phyloP scores from a whole-genome alignment of 2,329 filamentous ascomycete genomes.

The Epichloe bromicola region DNA sequence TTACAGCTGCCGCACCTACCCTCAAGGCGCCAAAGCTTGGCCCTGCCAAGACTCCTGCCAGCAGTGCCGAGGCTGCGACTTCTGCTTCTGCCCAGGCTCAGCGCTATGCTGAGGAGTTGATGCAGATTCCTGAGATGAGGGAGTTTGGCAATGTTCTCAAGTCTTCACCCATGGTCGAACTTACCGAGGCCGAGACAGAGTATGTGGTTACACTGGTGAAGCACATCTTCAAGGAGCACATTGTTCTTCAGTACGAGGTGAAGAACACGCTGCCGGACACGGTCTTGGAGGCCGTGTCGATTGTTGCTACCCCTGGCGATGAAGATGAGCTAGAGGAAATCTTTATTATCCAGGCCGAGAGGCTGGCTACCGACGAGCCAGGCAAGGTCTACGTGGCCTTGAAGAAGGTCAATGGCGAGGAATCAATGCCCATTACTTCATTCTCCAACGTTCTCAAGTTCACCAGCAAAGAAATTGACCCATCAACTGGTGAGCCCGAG shows the following conservation, averaged over 20 bases:
- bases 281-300: conserved; percentile 77
- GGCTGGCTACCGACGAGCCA: conserved; percentile 70
- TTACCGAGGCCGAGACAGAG: conserved; percentile 94
- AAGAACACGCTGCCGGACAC: conserved; percentile 94
- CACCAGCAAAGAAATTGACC: conserved; percentile 95
- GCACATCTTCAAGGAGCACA: conserved; percentile 94
- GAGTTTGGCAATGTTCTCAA: conserved; percentile 86
- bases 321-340: conserved; percentile 80
- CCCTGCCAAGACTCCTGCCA: conserved; percentile 56
- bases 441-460: conserved; percentile 95
- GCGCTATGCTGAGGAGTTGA: conserved; percentile 77
- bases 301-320: conserved; percentile 66
- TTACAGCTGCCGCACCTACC: conserved; percentile 81
- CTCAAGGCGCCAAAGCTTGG: conserved; percentile 84
- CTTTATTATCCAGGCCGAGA: conserved; percentile 82
- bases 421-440: conserved; percentile 61
- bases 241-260: conserved; percentile 92
- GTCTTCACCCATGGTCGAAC: conserved; percentile 71
- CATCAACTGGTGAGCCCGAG: conserved; percentile 83
- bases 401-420: conserved; percentile 65
- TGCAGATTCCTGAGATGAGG: conserved; percentile 81
- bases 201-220: conserved; percentile 91
- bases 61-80: conserved; percentile 61
- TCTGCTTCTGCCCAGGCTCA: conserved; percentile 70
- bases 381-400: conserved; percentile 94